phyloP scores from a whole-genome alignment of 768 basidiomycete species.

The Suillus occidentalis region DNA sequence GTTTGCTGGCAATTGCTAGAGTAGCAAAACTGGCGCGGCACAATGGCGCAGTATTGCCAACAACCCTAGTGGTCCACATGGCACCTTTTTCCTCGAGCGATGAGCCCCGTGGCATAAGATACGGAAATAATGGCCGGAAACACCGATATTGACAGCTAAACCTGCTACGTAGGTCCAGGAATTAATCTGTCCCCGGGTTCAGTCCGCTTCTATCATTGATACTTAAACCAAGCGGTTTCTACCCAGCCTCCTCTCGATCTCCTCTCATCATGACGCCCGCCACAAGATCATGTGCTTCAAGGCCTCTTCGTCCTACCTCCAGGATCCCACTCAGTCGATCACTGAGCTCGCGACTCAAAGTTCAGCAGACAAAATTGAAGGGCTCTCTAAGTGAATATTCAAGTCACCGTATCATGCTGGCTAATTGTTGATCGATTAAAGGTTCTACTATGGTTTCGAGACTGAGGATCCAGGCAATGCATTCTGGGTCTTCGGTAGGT shows the following conservation, averaged over 20 bases:
- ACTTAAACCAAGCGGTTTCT: not conserved
- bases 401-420: not conserved
- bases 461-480: conserved; percentile 25
- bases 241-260: not conserved
- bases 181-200: too few species aligned
- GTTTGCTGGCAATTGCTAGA: too few species aligned
- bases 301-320: conserved; percentile 19
- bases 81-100: too few species aligned
- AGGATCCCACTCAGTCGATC: conserved; percentile 14
- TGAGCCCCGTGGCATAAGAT: too few species aligned
- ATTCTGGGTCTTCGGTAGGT: conserved; percentile 26
- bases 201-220: not conserved
- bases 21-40: too few species aligned
- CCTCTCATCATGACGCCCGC: not conserved
- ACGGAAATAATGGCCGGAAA: too few species aligned
- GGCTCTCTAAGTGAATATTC: conserved; percentile 21
- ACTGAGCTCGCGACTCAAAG: conserved; percentile 14
- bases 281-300: conserved; percentile 18
- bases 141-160: too few species aligned
- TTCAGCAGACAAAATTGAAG: conserved; percentile 13
- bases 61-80: too few species aligned
- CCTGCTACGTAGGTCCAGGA: too few species aligned
- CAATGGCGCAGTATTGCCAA: too few species aligned
- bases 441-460: conserved; percentile 23
- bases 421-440: conserved; percentile 14